phyloP scores from a whole-genome alignment of 352 stramenopile genomes.

The Elongisporangium senticosum region DNA sequence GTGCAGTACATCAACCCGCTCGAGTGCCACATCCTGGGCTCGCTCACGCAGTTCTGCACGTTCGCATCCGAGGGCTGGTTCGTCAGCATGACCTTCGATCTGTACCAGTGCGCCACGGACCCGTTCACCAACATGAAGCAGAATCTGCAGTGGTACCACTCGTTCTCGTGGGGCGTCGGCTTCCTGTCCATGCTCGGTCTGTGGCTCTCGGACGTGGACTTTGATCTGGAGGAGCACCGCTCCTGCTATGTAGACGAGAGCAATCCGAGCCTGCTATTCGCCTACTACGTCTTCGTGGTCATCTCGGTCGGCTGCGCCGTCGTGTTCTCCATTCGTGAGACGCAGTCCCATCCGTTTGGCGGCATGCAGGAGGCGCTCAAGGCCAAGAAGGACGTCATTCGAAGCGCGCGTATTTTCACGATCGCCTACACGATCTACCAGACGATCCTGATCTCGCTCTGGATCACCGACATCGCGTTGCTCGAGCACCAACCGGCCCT shows the following conservation, averaged over 20 bases:
- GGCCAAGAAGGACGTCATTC: conserved; percentile 79
- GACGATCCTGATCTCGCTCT: conserved; percentile 77
- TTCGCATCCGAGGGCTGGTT: conserved; percentile 87
- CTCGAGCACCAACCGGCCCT: conserved; percentile 19
- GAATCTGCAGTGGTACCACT: conserved; percentile 69
- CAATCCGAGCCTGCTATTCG: conserved; percentile 45
- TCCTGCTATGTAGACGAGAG: conserved; percentile 76
- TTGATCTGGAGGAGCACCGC: conserved; percentile 40
- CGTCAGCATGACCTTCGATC: conserved; percentile 78
- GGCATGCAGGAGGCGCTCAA: conserved; percentile 75
- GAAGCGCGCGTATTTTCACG: conserved; percentile 75
- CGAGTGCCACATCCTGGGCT: conserved; percentile 50
- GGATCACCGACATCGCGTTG: conserved; percentile 54
- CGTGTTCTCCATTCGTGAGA: conserved; percentile 62
- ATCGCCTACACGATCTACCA: conserved; percentile 80
- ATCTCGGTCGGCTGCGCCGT: conserved; percentile 61
- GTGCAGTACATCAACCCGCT: conserved; percentile 41
- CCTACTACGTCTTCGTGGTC: conserved; percentile 78
- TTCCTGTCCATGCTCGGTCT: conserved; percentile 40
- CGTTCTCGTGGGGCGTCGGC: conserved; percentile 66
- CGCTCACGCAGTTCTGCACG: conserved; percentile 66
- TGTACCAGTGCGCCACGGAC: conserved; percentile 84
- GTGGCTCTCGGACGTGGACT: conserved; percentile 47
- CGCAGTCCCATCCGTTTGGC: conserved; percentile 56
- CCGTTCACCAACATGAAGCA: conserved; percentile 81